phyloP scores from a whole-genome alignment of 768 basidiomycete species.

The Trichaptum fuscoviolaceum region DNA sequence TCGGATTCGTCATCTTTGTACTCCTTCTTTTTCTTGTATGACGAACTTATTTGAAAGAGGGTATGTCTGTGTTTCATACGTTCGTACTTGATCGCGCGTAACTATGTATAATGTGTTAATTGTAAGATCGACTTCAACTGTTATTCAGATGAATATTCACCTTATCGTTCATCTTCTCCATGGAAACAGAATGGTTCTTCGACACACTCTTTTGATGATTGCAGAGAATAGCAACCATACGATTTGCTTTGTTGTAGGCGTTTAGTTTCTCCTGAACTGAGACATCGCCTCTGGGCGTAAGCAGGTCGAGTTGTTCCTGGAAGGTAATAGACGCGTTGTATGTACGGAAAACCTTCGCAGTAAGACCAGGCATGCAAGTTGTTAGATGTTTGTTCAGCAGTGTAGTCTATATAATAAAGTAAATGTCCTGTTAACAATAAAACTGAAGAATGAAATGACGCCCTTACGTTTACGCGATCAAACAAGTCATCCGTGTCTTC shows the following conservation, averaged over 20 bases:
- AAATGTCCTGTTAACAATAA: slow-evolving; percentile 2
- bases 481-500: slow-evolving; percentile 83
- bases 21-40: slow-evolving; percentile 75
- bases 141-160: slow-evolving; percentile 35
- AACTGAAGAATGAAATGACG: slow-evolving; percentile 14
- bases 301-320: slow-evolving; percentile 81
- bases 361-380: slow-evolving; percentile 94
- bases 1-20: slow-evolving; percentile 86
- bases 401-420: slow-evolving; percentile 52
- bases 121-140: slow-evolving; percentile 6
- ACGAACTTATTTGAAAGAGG: slow-evolving; percentile 71
- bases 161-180: slow-evolving; percentile 92
- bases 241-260: slow-evolving; percentile 95
- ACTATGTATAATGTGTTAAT: slow-evolving; percentile 38
- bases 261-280: slow-evolving; percentile 95
- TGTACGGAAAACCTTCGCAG: slow-evolving; percentile 99
- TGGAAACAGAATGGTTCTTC: slow-evolving; percentile 88
- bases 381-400: slow-evolving; percentile 88
- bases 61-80: slow-evolving; percentile 94
- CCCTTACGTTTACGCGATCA: slow-evolving; percentile 86
- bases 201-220: slow-evolving; percentile 97
- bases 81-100: slow-evolving; percentile 89
- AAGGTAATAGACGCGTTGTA: slow-evolving; percentile 98
- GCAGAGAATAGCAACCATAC: slow-evolving; percentile 94
- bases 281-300: slow-evolving; percentile 41